Conservation (phyloP, 2,329 filamentous ascomycete genomes). For the Ambrosiella xylebori region DNA sequence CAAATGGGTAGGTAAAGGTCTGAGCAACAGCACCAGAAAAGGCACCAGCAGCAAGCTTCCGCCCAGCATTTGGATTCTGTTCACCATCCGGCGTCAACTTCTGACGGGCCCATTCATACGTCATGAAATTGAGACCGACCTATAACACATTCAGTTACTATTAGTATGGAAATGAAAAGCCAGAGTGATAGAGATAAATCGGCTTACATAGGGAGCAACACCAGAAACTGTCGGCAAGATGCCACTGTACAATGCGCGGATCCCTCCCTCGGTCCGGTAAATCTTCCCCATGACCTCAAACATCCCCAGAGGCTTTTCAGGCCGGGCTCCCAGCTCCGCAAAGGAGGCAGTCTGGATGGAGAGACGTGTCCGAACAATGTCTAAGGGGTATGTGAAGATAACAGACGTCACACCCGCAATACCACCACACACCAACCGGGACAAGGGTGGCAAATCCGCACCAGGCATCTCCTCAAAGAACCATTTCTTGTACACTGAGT, state of each 20-base stretch:
- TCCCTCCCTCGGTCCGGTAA: conserved; percentile 81
- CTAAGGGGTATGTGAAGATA: conserved; percentile 84
- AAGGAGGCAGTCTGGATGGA: conserved; percentile 99
- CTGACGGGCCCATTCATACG: conserved; percentile 75
- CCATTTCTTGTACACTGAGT: conserved; percentile 86
- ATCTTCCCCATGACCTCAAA: conserved; percentile 66
- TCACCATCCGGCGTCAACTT: conserved; percentile 78
- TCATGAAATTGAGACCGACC: conserved; percentile 97
- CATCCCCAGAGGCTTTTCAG: conserved; percentile 72
- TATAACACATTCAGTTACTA: conserved; percentile 20
- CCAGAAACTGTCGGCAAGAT: conserved; percentile 88
- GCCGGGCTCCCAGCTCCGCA: conserved; percentile 47
- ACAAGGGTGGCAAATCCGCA: conserved; percentile 52
- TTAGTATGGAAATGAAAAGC: not conserved
- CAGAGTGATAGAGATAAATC: conserved; percentile 1
- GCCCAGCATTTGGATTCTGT: conserved; percentile 57
- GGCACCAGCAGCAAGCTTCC: conserved; percentile 79
- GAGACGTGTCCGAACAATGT: conserved; percentile 87
- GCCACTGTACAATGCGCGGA: conserved; percentile 76
- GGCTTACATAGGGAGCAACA: conserved; percentile 72
- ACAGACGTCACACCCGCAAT: conserved; percentile 91
- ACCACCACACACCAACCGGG: conserved; percentile 76
- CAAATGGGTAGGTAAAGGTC: conserved; percentile 97
- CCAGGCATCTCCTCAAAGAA: conserved; percentile 65
- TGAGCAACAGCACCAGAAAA: conserved; percentile 93